Evolutionary conservation across 2,329 filamentous ascomycete genomes (phyloP).

Genomic region (Aspergillus sp.): DNA sequence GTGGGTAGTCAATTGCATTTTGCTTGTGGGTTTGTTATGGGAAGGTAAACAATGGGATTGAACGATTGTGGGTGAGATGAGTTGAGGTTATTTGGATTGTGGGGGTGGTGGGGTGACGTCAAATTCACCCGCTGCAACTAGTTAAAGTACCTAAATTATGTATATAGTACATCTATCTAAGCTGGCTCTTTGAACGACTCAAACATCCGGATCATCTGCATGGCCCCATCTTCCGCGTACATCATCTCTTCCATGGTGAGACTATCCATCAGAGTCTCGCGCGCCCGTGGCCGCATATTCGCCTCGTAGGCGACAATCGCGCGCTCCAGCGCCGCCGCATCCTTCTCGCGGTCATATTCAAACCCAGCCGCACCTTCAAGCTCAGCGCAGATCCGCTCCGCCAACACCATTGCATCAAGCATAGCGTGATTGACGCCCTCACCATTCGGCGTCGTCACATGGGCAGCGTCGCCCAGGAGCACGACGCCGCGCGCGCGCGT

Average conservation of each 20-base stretch:
- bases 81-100: no score
- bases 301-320: slow-evolving; percentile 1
- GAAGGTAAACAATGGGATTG: no score
- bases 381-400: slow-evolving; percentile 7
- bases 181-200: neutral
- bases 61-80: no score
- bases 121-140: no score
- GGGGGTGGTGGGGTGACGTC: no score
- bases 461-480: slow-evolving; percentile 29
- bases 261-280: neutral
- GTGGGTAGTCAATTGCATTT: slow-evolving; percentile 48
- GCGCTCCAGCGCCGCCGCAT: neutral
- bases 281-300: slow-evolving; percentile 3
- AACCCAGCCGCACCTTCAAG: neutral
- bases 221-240: neutral
- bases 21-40: no score
- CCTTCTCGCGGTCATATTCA: neutral
- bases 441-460: slow-evolving; percentile 27
- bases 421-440: slow-evolving; percentile 32
- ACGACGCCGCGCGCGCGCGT: slow-evolving; percentile 22
- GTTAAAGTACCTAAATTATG: no score
- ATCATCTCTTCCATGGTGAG: neutral
- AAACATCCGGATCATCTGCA: neutral
- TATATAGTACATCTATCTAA: no score
- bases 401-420: slow-evolving; percentile 23